Evolutionary conservation across 2,329 filamentous ascomycete genomes (phyloP), one percentile per base, ranked within the genome.

Genomic region (Macrophomina phaseolina): DNA sequence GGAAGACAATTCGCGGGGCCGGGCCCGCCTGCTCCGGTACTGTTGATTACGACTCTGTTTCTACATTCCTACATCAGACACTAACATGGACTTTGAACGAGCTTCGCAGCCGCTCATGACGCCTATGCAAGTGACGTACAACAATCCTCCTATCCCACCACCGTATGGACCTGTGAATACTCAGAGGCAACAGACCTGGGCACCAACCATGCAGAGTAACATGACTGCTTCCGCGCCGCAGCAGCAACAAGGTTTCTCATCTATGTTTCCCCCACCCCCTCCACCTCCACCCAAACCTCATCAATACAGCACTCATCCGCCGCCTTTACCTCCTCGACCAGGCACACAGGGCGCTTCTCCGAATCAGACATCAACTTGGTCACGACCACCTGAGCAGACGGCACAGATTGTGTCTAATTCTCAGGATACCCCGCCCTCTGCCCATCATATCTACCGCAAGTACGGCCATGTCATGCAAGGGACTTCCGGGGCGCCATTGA

Each of bases 401-500:
- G 16, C 42, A 2, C 56, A 45, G 16, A 30, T 18, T 12, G 23
- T 36, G 23, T 18, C 36, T 32, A 28, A 6, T 14, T 49, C 38
- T n/a, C 58, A 62, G 32, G 12, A 23, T 6, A 11, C 58, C 3
- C 45, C 30, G 4, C 58, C 28, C 16, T 9, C 45, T 28, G 32
- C 45, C 28, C 58, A 62, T 16, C 58, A 16, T 14, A 49, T 62
- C 58, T 62, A 62, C 45, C 58, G 45, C 5, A 62, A 62, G n/a
- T 62, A 62, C n/a, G 58, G 58, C 30, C 58, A 62, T 9, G 18
- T 49, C 2, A 5, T 62, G 9, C 58, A 62, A 14, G 42, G 46
- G 2, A 4, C 14, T 4, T 1, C 40, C 32, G 30, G 36, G 7
- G n/a, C 36, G 14, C 53, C 34, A 3, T 12, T 5, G 34, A 6